Base-by-base conservation (phyloP, 768 basidiomycete genomes). In the Mycena leptocephala region DNA sequence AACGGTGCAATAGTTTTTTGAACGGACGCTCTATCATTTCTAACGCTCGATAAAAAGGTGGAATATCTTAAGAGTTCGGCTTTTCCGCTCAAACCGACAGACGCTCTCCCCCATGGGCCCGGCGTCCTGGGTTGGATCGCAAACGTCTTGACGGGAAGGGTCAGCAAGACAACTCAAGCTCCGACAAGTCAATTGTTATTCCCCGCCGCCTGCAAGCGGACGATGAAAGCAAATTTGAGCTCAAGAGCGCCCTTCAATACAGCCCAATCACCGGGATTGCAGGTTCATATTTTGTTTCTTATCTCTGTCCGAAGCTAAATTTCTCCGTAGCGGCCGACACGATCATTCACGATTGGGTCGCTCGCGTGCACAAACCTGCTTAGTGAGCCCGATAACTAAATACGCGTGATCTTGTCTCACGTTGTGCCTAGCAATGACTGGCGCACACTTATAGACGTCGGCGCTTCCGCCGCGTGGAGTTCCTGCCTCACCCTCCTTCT, bases 221-320 rank as follows among this genome's bases (percentile, higher is more conserved):
- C 18, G 63, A 78, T 33, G 76, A 83, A 51, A 65, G 81, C 53
- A 82, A 86, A 64, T 81, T 92, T 53, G 90, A 92, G 80, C 85
- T 94, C 2, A 83, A 87, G 0, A 84, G 80, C 18, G 88, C 91
- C 14, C 84, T 94, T 9, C 92, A 93, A 80, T 94, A 94, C 78
- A 87, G 89, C 70, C 77, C 78, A 39, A 83, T 79, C n/a, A 83
- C 74, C 16, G 92, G 92, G 11, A 82, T 91, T 13, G 81, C 87
- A 2, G 83, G 86, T 76, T 26, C 24, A 18, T 22, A 11, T 35
- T 48, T 20, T 8, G 0, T 8, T 9, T 41, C 2, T 20, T 48
- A 10, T 33, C 37, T 35, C 5, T 33, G 6, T 46, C 58, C 22
- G 1, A 10, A 10, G 20, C 30, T 70, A 13, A 71, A 28, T 33